Conservation (phyloP, 2,329 filamentous ascomycete genomes). For the Talaromyces sp. region DNA sequence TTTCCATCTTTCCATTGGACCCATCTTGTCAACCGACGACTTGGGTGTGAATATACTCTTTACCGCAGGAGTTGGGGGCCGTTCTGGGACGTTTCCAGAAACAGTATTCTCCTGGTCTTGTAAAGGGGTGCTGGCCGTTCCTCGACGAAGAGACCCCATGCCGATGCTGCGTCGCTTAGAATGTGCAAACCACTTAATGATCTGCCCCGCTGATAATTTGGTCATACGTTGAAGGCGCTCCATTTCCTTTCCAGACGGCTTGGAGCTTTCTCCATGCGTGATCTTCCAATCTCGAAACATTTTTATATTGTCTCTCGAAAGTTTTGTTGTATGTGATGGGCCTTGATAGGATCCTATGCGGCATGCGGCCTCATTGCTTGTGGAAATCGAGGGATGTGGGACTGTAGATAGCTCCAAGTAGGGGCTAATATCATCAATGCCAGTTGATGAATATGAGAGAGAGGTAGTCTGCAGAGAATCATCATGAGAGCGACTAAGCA, state of each 20-base stretch:
- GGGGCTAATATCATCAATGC: not conserved
- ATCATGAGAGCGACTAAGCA: not conserved
- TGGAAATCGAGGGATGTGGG: not conserved
- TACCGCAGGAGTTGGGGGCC: conserved; percentile 3
- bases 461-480: not conserved
- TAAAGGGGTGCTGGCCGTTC: not conserved
- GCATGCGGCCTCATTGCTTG: not conserved
- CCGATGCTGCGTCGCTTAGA: conserved; percentile 3
- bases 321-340: not conserved
- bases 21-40: conserved; percentile 1
- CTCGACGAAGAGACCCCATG: not conserved
- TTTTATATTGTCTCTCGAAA: not conserved
- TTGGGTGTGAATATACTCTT: not conserved
- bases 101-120: not conserved
- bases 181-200: conserved; percentile 7
- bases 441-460: not conserved
- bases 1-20: conserved; percentile 9
- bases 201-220: conserved; percentile 3
- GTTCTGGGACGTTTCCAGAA: not conserved
- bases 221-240: not conserved
- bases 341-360: not conserved
- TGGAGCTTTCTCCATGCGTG: conserved; percentile 1
- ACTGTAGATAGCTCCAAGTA: not conserved
- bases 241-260: not conserved
- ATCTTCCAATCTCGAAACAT: conserved; percentile 7